Base-by-base conservation (phyloP, 192 early-diverging fungal genomes). In the Coemansia sp. region DNA sequence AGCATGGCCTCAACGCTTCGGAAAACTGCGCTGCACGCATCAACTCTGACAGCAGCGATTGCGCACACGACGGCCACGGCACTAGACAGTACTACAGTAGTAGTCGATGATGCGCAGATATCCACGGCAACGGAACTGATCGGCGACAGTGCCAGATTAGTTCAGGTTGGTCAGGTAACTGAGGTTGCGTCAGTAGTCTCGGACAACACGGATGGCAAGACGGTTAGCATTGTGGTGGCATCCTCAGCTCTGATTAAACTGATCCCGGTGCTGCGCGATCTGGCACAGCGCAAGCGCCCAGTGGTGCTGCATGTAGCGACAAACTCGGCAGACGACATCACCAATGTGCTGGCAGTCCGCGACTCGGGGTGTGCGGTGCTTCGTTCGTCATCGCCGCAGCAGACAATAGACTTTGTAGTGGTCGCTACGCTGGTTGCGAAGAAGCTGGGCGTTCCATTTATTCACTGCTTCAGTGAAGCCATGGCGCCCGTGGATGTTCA, bases 341-440 rank as follows among this genome's bases (percentile, higher is more conserved):
- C 88, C 28, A 74, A 87, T 54, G 82, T 93, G 38, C 83, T 91
- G 73, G 85, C 87, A 16, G 86, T 92, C 19, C 87, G 90, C 53
- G 86, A 88, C 64, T 82, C 87, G 52, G 94, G 94, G 12, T 90
- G 90, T 50, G 90, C 87, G 7, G 55, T 96, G 50, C 65, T 97
- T 55, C 85, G 85, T 53, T 95, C 94, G 30, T 70, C 78, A 28
- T 85, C 85, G 56, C 84, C 86, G 30, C 93, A 96, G 77, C 87
- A 92, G 59, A 85, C 91, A 5, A 84, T 91, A 38, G 94, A 96
- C 81, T 78, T 92, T 67, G 90, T 92, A 6, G 34, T 94, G 25
- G 85, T 92, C 9, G 88, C 94, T 5, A 87, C 95, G 51, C 81
- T 92, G 24, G 84, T 88, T 4, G 78, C 94, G 16, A 71, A 82